Base-by-base conservation (phyloP, 2,329 filamentous ascomycete species). In the Xylaria sp. region DNA sequence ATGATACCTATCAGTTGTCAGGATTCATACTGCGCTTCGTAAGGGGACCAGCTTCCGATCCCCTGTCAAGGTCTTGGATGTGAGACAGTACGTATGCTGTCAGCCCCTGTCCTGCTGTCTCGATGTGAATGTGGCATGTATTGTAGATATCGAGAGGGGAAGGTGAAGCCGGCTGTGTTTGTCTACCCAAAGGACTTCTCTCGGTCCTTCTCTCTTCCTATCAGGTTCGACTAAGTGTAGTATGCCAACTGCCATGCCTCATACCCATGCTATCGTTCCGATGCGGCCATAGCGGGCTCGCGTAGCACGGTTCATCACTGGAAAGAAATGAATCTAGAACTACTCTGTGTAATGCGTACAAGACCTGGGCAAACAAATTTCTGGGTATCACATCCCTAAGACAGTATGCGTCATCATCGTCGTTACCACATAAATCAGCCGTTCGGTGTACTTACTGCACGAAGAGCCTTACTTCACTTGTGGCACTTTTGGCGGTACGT, bases 191-290 rank as follows among this genome's bases (percentile, higher is more conserved):
- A 69, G 28, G 28, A 25, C 37, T 32, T 50, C 46, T 63, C 58
- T 66, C 50, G 41, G 54, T 51, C 63, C 62, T 69, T 69, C 44
- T 66, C 51, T 44, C 58, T 13, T 20, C 32, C 34, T 37, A 1
- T 37, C 34, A 8, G 10, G 34, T 9, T 37, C 34, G 34, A 37
- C 34, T 37, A 37, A 8, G 34, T 37, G 32, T 34, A 34, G 32
- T 34, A 34, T 34, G 34, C 34, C 34, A 44, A 28, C 10, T 51
- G 20, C 12, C 12, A 23, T 57, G 13, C n/a, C 9, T 18, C 1
- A n/a, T 5, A 20, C 54, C 48, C 34, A 20, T 51, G 28, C 25
- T 20, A 51, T 55, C 13, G 15, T 32, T 46, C 39, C 13, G 37
- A 12, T 13, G 20, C 55, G 55, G 23, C 39, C 20, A 28, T 44